Evolutionary conservation across 2,329 filamentous ascomycete species (phyloP).

Genomic region (Sporothrix sp.): DNA sequence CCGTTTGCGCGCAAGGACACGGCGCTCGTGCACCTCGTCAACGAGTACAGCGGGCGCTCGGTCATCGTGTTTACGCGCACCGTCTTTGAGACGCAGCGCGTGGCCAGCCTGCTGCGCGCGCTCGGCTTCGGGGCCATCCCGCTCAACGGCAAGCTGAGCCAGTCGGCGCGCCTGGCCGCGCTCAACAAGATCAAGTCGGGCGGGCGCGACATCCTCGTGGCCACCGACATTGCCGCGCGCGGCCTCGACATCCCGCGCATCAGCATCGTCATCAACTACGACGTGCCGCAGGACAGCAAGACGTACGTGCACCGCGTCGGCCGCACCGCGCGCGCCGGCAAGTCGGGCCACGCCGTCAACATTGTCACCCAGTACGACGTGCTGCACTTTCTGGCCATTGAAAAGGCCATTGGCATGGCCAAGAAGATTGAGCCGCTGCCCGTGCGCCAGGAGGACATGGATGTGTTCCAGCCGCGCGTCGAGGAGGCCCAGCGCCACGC

Average conservation of each 20-base stretch:
- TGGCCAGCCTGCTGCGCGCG: constrained; percentile 71
- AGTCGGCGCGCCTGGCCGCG: constrained; percentile 76
- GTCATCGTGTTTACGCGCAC: constrained; percentile 88
- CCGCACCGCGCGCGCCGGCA: constrained; percentile 77
- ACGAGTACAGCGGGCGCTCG: constrained; percentile 77
- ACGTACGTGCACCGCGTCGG: constrained; percentile 88
- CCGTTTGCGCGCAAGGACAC: constrained; percentile 82
- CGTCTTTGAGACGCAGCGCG: constrained; percentile 78
- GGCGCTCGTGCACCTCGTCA: constrained; percentile 76
- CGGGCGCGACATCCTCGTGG: constrained; percentile 76
- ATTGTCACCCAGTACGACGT: constrained; percentile 83
- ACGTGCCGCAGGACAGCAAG: constrained; percentile 75
- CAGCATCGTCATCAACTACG: constrained; percentile 76
- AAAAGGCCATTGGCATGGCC: constrained; percentile 65
- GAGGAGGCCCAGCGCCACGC: constrained; percentile 77
- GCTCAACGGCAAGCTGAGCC: constrained; percentile 82
- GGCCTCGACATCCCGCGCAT: constrained; percentile 91
- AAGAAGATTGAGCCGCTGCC: constrained; percentile 57
- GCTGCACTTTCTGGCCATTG: constrained; percentile 71
- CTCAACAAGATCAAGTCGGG: constrained; percentile 81
- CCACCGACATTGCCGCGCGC: constrained; percentile 86
- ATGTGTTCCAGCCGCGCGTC: constrained; percentile 68
- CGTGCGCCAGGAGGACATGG: constrained; percentile 70
- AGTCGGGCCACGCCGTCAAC: constrained; percentile 69
- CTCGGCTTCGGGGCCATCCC: constrained; percentile 88